Percentiles rank a stretch among this genome's conserved stretches.
These are phyloP conservation scores for Neofusicoccum ribis DNA, from an alignment of 2,329 filamentous ascomycete species.

Conservation along the genomic window DNA sequence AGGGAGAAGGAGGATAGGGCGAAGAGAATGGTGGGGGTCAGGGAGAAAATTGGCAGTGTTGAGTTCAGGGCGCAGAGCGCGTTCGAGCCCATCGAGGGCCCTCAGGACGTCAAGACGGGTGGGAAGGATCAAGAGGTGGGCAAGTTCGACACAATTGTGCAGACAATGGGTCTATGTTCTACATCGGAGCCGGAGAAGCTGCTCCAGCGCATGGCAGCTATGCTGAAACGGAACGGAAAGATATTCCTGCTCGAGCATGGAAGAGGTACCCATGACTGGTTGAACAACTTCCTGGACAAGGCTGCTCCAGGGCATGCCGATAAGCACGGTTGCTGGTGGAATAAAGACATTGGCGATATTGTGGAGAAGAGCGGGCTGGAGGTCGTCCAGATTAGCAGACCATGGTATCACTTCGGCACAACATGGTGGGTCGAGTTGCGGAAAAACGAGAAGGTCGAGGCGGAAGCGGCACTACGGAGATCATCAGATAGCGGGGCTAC, in stretches of 20 bases:
- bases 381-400: conserved; percentile 45
- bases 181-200: conserved; percentile 47
- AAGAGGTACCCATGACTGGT: conserved; percentile 48
- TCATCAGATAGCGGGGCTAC: background rate
- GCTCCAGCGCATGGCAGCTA: conserved; percentile 46
- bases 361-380: conserved; percentile 50
- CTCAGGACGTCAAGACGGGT: conserved; percentile 30
- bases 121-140: background rate
- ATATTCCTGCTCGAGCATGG: conserved; percentile 54
- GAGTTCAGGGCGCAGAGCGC: conserved; percentile 47
- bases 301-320: conserved; percentile 50
- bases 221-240: conserved; percentile 44
- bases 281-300: conserved; percentile 49
- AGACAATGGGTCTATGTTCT: conserved; percentile 55
- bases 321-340: conserved; percentile 54
- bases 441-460: conserved; percentile 17
- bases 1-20: conserved; percentile 25
- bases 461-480: background rate
- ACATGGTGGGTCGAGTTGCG: conserved; percentile 50
- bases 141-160: conserved; percentile 50
- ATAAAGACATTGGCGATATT: conserved; percentile 52
- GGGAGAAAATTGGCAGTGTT: conserved; percentile 22
- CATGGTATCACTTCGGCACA: conserved; percentile 47
- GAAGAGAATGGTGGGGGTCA: background rate
- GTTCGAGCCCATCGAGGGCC: conserved; percentile 43